phyloP scores from a whole-genome alignment of 495 filamentous ascomycete species.

The Xylaria palmicola region DNA sequence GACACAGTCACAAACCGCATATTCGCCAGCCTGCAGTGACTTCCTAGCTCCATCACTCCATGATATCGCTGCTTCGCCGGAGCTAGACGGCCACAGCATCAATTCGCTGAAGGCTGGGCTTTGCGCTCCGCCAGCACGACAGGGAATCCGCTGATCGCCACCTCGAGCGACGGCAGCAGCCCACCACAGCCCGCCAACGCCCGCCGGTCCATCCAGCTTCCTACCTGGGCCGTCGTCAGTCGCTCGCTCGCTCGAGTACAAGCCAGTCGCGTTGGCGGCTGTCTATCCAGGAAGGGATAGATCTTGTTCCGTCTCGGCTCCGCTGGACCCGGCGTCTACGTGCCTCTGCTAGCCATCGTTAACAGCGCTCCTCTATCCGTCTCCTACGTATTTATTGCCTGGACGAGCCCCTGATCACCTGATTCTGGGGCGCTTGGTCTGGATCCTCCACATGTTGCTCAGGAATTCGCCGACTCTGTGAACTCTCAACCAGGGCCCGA shows the following conservation, averaged over 20 bases:
- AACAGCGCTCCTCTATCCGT: not conserved
- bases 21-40: slow-evolving; percentile 10
- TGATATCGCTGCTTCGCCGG: not conserved
- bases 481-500: not conserved
- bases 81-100: not conserved
- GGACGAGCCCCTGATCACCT: not conserved
- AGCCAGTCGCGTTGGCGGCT: not conserved
- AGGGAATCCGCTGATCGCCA: slow-evolving; percentile 10
- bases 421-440: not conserved
- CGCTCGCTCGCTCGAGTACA: not conserved
- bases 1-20: slow-evolving; percentile 24
- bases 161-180: not conserved
- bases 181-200: not conserved
- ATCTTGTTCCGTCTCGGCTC: not conserved
- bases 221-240: not conserved
- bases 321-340: not conserved
- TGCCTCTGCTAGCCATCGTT: not conserved
- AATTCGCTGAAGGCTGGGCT: not conserved
- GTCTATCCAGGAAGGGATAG: not conserved
- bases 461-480: not conserved
- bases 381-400: not conserved
- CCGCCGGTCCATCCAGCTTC: not conserved
- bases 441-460: not conserved
- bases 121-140: slow-evolving; percentile 4
- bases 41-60: not conserved